These are phyloP conservation scores for Geotrichum aggregatum DNA, from an alignment of 1,139 yeast genomes.

Conservation along the genomic window DNA sequence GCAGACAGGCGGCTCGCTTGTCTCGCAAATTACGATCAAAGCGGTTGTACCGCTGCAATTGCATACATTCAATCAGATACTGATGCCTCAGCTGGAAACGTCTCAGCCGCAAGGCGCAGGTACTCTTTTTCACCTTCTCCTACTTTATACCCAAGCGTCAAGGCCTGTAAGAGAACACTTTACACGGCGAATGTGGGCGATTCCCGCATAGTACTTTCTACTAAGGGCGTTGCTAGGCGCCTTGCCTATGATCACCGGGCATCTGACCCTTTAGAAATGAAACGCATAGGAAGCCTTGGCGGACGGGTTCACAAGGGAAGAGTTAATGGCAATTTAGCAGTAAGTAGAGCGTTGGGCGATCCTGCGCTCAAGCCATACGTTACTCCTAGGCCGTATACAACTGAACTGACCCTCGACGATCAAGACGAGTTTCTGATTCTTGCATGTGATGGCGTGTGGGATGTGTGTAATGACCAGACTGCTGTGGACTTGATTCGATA, in stretches of 20 bases:
- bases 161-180: slow-evolving; percentile 33
- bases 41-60: slow-evolving; percentile 30
- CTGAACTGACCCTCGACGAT: slow-evolving; percentile 38
- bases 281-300: slow-evolving; percentile 60
- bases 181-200: slow-evolving; percentile 90
- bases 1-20: slow-evolving; percentile 22
- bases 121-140: slow-evolving; percentile 5
- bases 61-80: slow-evolving; percentile 24
- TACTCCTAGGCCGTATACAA: slow-evolving; percentile 72
- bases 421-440: slow-evolving; percentile 69
- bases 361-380: slow-evolving; percentile 74
- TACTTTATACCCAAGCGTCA: slow-evolving; percentile 20
- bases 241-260: slow-evolving; percentile 81
- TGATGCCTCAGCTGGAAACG: background rate
- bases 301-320: slow-evolving; percentile 70
- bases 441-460: slow-evolving; percentile 95
- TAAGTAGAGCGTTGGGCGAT: slow-evolving; percentile 81
- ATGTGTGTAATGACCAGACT: slow-evolving; percentile 69
- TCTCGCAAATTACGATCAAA: slow-evolving; percentile 16
- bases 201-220: slow-evolving; percentile 64
- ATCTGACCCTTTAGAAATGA: slow-evolving; percentile 59
- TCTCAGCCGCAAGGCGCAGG: background rate
- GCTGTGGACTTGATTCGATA: slow-evolving; percentile 65
- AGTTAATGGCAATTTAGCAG: slow-evolving; percentile 81
- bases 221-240: slow-evolving; percentile 61